These are phyloP conservation scores for Rhododendron mucronatum DNA, from an alignment of 148 eudicot species.

Conservation along the genomic window DNA sequence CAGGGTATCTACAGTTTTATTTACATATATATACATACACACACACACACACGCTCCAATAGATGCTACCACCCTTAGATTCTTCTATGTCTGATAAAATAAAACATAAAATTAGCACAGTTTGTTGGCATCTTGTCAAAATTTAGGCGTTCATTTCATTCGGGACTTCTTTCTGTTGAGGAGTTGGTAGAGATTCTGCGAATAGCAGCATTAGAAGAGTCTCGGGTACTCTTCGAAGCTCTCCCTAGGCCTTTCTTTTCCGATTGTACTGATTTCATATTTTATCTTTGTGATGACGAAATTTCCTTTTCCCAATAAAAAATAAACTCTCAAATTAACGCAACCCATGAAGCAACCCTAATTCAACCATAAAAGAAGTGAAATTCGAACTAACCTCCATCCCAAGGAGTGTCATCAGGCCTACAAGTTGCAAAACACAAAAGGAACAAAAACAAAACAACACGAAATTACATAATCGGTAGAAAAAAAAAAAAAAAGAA, in stretches of 20 bases:
- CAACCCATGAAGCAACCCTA: background rate
- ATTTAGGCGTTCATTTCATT: background rate
- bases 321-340: background rate
- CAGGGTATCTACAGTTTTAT: background rate
- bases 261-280: background rate
- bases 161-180: no score
- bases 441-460: background rate
- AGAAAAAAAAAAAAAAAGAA: background rate
- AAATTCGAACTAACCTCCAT: constrained; percentile 34
- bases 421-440: constrained; percentile 19
- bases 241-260: background rate
- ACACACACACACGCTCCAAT: background rate
- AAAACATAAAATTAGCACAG: background rate
- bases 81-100: background rate
- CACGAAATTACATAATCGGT: background rate
- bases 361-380: background rate
- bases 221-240: background rate
- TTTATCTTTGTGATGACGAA: background rate
- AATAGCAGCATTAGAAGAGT: background rate
- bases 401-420: constrained; percentile 50
- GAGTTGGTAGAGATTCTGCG: background rate
- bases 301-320: background rate
- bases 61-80: background rate
- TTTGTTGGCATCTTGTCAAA: background rate
- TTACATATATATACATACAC: background rate